These are phyloP conservation scores for Sugiyamaella mastotermitis DNA, from an alignment of 805 yeast species.

Conservation along the genomic window DNA sequence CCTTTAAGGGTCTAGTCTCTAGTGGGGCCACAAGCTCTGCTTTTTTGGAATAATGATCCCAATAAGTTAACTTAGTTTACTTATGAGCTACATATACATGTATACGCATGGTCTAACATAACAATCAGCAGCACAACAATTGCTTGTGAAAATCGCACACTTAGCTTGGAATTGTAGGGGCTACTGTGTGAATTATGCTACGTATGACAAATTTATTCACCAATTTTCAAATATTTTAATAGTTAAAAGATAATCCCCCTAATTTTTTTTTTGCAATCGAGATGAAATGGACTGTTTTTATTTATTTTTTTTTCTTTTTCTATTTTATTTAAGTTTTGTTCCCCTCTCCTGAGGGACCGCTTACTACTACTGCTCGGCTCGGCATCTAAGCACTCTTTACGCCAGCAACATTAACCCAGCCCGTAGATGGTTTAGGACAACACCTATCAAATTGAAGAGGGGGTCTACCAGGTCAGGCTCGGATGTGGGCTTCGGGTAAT, in stretches of 20 bases:
- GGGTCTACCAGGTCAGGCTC: too few relatives aligned
- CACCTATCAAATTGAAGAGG: too few relatives aligned
- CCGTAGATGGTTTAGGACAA: too few relatives aligned
- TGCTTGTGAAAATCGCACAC: background rate
- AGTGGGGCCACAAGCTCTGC: too few relatives aligned
- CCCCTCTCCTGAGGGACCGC: background rate
- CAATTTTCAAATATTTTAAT: background rate
- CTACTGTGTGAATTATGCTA: background rate
- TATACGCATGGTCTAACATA: background rate
- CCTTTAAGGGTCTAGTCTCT: too few relatives aligned
- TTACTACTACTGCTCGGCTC: background rate
- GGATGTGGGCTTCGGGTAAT: too few relatives aligned
- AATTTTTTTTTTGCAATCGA: background rate
- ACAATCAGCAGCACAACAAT: background rate
- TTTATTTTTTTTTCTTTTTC: background rate
- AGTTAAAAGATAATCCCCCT: background rate
- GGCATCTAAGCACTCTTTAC: too few relatives aligned
- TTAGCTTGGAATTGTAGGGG: background rate
- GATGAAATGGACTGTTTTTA: background rate
- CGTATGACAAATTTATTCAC: background rate
- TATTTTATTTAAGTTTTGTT: background rate
- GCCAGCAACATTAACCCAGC: too few relatives aligned
- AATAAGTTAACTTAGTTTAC: constrained; percentile 1
- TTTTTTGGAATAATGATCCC: too few relatives aligned
- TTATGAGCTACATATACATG: background rate